Percentiles rank a stretch among this genome's conserved stretches.
Conservation (phyloP, 805 yeast genomes). For the Metschnikowia orientalis region DNA sequence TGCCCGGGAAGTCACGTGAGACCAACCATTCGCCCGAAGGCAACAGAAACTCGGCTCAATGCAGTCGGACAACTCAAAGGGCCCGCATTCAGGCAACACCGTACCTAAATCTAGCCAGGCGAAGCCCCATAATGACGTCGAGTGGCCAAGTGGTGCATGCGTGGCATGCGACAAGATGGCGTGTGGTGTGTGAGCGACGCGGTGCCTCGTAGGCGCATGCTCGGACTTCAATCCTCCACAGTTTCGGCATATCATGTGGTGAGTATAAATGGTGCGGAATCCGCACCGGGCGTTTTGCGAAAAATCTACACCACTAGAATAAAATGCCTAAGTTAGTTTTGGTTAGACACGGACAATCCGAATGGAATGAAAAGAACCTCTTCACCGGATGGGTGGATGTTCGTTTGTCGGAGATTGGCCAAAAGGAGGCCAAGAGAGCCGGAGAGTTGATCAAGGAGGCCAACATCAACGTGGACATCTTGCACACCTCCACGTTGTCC, state of each 20-base stretch:
- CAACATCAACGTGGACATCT: constrained; percentile 77
- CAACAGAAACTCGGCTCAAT: too few species aligned
- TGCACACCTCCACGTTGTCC: constrained; percentile 85
- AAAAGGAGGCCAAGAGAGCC: constrained; percentile 87
- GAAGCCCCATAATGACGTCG: too few species aligned
- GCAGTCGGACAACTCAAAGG: too few species aligned
- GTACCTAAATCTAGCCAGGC: too few species aligned
- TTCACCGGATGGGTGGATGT: constrained; percentile 99
- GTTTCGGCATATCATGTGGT: neutral
- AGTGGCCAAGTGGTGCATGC: too few species aligned
- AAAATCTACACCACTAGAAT: constrained; percentile 1
- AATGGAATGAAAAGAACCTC: constrained; percentile 96
- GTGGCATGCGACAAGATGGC: too few species aligned
- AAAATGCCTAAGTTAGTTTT: constrained; percentile 66
- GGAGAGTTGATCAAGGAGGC: constrained; percentile 89
- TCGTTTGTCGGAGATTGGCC: constrained; percentile 75
- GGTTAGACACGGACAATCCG: constrained; percentile 99
- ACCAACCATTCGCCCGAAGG: too few species aligned
- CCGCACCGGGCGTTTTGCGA: constrained; percentile 3
- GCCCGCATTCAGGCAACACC: too few species aligned
- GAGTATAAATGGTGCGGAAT: constrained; percentile 3
- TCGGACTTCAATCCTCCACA: constrained; percentile 22
- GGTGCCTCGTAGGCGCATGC: too few species aligned
- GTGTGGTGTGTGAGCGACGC: too few species aligned
- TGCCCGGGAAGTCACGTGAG: too few species aligned